Evolutionary conservation across 2,329 filamentous ascomycete genomes (phyloP), one percentile per base, ranked within the genome.

Genomic region (Zasmidium citrigriseum): DNA sequence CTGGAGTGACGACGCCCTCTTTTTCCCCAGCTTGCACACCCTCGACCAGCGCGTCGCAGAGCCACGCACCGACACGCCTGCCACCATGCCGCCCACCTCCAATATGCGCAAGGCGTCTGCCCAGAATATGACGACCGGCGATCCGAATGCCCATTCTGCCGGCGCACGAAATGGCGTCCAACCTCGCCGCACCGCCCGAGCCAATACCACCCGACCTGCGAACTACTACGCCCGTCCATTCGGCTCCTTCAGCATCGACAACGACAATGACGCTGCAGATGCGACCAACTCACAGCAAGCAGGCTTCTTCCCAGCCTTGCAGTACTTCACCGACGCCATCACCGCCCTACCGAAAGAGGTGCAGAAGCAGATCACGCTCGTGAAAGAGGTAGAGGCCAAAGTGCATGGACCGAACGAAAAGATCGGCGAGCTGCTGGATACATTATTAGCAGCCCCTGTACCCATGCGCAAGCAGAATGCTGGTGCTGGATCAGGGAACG

Each of bases 351-450:
- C 95, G 3, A 93, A 93, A 74, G 95, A 99, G 78, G 90, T 97
- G 52, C 91, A 96, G 67, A 88, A 92, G 72, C 93, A 99, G 75
- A 96, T 96, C 68, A 97, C 93, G 29, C 84, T 98, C 57, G 82
- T 99, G 67, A 97, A 97, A 75, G 95, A 99, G 78, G 95, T 98
- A 49, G 95, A 99, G 78, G 93, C 93, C 63, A 99, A 99, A 78
- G 90, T 96, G 64, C 95, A 93, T 76, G 87, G 87, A 23, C 89
- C 95, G 5, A 91, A 96, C 73, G 89, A 95, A 68, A 84, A 88
- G 70, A 83, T 99, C 58, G 87, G 89, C 70, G 84, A 89, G 70
- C 82, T 96, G 61, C 85, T 96, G 9, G 82, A 87, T 61, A 82
- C 82, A 54, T 86, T 89, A 44, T 74, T 77, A 58, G 71, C 72